Evolutionary conservation across 371 early-diverging fungal species (phyloP).

Genomic region (Umbelopsis sp.): DNA sequence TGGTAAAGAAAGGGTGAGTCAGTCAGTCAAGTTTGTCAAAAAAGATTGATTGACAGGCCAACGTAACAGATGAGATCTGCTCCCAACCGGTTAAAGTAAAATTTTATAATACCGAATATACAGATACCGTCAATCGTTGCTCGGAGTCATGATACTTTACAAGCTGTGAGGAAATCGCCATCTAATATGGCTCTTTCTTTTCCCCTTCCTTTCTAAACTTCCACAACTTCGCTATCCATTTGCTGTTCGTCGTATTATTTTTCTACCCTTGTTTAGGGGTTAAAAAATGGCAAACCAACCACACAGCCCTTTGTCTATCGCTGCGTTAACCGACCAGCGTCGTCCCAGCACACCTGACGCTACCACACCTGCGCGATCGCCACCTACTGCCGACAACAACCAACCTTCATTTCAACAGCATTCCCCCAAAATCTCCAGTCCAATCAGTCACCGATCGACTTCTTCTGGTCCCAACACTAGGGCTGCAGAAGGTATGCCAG

Average conservation of each 20-base stretch:
- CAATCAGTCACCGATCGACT: background rate
- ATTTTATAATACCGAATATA: conserved; percentile 18
- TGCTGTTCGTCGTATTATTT: background rate
- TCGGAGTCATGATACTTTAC: conserved; percentile 16
- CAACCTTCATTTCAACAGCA: background rate
- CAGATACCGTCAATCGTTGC: conserved; percentile 16
- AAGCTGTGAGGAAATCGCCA: conserved; percentile 1
- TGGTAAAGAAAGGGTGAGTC: background rate
- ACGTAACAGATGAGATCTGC: conserved; percentile 15
- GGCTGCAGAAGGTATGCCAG: conserved; percentile 6
- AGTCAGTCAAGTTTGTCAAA: conserved; percentile 12
- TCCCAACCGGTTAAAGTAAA: conserved; percentile 4
- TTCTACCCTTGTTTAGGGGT: conserved; percentile 12
- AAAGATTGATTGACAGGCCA: conserved; percentile 17
- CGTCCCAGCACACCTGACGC: background rate
- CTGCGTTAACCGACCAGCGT: conserved; percentile 9
- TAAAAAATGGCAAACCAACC: conserved; percentile 17
- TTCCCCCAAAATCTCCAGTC: background rate
- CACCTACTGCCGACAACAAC: background rate
- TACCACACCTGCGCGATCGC: conserved; percentile 12
- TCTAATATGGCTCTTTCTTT: conserved; percentile 17
- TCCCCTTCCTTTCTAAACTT: conserved; percentile 4
- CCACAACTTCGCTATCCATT: background rate
- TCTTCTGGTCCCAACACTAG: background rate
- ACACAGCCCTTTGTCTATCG: conserved; percentile 8